Evolutionary conservation across 2,329 filamentous ascomycete genomes (phyloP).

Genomic region (Pseudopithomyces chartarum): DNA sequence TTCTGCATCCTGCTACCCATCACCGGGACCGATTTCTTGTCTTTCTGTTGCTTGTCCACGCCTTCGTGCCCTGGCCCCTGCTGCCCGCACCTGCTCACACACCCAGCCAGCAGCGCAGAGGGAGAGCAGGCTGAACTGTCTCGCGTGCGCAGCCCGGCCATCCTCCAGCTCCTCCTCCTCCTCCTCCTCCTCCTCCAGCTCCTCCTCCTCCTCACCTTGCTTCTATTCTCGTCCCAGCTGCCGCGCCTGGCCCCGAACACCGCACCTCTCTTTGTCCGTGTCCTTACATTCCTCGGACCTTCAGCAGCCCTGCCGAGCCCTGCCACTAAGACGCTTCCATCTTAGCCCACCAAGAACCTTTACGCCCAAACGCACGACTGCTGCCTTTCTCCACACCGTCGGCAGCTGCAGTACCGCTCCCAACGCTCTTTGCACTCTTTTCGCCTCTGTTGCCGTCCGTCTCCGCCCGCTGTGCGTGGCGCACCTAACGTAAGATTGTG

Average conservation of each 20-base stretch:
- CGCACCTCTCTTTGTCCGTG: constrained; percentile 9
- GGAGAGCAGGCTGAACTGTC: not conserved
- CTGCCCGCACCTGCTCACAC: not conserved
- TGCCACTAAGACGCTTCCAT: constrained; percentile 25
- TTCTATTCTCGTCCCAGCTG: constrained; percentile 2
- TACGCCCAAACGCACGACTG: constrained; percentile 28
- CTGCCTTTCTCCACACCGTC: constrained; percentile 33
- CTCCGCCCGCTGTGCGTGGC: constrained; percentile 33
- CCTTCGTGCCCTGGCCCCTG: not conserved
- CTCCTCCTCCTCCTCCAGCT: not conserved
- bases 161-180: not conserved
- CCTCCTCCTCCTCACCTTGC: not conserved
- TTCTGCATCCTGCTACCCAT: constrained; percentile 9
- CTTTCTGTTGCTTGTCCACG: not conserved
- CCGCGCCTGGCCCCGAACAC: constrained; percentile 3
- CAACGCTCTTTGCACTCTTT: constrained; percentile 31
- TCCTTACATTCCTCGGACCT: constrained; percentile 23
- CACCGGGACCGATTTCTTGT: constrained; percentile 2
- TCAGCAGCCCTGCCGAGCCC: constrained; percentile 22
- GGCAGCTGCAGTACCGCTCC: constrained; percentile 22
- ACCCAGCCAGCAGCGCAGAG: constrained; percentile 1
- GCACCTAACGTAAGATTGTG: constrained; percentile 33
- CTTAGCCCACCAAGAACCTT: constrained; percentile 14
- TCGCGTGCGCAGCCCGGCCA: not conserved
- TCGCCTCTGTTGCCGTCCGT: constrained; percentile 27